Evolutionary conservation across 1,139 yeast species (phyloP).

Genomic region (Hanseniaspora sp.): DNA sequence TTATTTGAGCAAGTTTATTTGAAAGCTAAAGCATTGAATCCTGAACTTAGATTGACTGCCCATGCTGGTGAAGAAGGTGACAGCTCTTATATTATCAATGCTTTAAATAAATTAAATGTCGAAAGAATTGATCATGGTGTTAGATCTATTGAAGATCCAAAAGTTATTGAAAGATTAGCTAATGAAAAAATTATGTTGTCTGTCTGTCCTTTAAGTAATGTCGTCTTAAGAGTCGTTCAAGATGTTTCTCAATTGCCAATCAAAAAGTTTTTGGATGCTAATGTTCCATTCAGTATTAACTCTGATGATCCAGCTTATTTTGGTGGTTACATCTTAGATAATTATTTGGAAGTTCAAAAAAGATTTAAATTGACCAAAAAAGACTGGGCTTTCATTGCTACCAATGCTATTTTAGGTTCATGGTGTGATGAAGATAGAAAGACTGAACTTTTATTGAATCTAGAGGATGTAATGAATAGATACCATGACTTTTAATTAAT

Average conservation of each 20-base stretch:
- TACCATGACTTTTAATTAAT: conserved; percentile 24
- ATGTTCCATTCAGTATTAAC: conserved; percentile 64
- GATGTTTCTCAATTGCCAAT: conserved; percentile 59
- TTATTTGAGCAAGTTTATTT: conserved; percentile 52
- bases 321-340: conserved; percentile 71
- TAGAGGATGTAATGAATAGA: conserved; percentile 41
- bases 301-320: conserved; percentile 83
- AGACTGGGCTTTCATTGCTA: conserved; percentile 50
- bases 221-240: conserved; percentile 60
- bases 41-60: conserved; percentile 54
- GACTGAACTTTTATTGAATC: conserved; percentile 34
- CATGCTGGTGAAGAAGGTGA: conserved; percentile 88
- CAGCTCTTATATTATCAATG: conserved; percentile 45
- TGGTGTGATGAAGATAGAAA: conserved; percentile 52
- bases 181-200: conserved; percentile 46
- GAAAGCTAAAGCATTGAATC: conserved; percentile 36
- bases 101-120: conserved; percentile 49
- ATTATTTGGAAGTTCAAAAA: conserved; percentile 54
- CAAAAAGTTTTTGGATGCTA: conserved; percentile 43
- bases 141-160: conserved; percentile 45
- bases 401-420: conserved; percentile 55
- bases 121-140: conserved; percentile 74
- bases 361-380: conserved; percentile 47
- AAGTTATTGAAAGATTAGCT: conserved; percentile 46
- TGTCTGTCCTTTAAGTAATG: conserved; percentile 66